Evolutionary conservation across 2,329 filamentous ascomycete species (phyloP), one percentile per base, ranked within the genome.

Genomic region (Talaromyces islandicus): DNA sequence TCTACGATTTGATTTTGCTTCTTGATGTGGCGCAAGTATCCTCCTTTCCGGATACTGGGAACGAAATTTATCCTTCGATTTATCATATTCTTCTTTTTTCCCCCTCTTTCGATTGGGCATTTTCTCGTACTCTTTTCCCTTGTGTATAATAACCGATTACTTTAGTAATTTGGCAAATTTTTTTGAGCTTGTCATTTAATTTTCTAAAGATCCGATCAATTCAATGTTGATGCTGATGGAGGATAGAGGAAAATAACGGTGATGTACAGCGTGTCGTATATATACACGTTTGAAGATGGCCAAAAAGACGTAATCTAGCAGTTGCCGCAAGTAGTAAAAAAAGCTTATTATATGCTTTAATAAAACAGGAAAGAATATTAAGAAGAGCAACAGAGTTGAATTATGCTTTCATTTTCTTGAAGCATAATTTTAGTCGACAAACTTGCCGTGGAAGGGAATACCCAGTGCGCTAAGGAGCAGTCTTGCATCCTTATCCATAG

Each of bases 401-500:
- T 24, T n/a, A 46, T 46, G 19, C 19, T 11, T 46, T n/a, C 6
- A 43, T n/a, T 19, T 14, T n/a, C n/a, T 43, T 46, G n/a, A 12
- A n/a, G 5, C 43, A 52, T 17, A 12, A 29, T 52, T 17, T 27
- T 78, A 85, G 63, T 85, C 76, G 58, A 82, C 73, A 56, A 88
- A 78, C 74, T 92, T 90, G 69, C 91, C 91, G 68, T 90, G 85
- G 74, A 96, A 96, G 0, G 92, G 92, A 64, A 94, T 77, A 32
- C 90, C 90, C 62, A 92, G 77, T 12, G 88, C 80, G 68, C 84
- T 83, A 60, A 92, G 79, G 57, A 97, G 81, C 62, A 96, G 77
- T 66, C 90, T 85, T 7, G 90, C 92, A 69, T 97, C 92, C 68
- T 88, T 87, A 74, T 97, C 91, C 29, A 89, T 93, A 27, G 83